Conservation (phyloP, 2,329 filamentous ascomycete species). For the Fusarium sp. region DNA sequence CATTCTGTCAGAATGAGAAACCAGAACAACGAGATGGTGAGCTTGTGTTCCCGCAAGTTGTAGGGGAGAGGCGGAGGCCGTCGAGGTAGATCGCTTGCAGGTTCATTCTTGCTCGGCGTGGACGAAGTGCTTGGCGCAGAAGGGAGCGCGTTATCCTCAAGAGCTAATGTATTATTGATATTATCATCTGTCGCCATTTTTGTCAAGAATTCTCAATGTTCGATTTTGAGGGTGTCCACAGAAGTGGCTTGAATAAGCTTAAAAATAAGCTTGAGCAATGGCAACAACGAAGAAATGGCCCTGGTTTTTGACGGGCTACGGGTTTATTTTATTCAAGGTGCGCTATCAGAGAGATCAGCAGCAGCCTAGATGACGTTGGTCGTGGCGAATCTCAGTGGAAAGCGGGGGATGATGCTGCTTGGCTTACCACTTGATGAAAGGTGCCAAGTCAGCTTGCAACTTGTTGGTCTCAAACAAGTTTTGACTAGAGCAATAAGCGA, state of each 20-base stretch:
- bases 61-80: conserved; percentile 33
- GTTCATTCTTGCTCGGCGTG: conserved; percentile 6
- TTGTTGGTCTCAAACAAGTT: neutral
- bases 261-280: conserved; percentile 23
- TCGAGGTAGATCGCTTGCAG: neutral
- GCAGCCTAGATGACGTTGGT: neutral
- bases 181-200: neutral
- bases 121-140: conserved; percentile 13
- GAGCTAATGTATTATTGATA: neutral
- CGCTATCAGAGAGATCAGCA: neutral
- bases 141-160: neutral
- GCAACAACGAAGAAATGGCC: neutral
- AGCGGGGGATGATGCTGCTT: neutral
- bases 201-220: neutral
- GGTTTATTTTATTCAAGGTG: neutral
- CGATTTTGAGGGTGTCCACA: neutral
- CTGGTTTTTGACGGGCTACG: neutral
- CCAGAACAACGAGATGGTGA: conserved; percentile 37
- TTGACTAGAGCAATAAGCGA: neutral
- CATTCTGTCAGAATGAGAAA: conserved; percentile 39
- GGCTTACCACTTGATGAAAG: neutral
- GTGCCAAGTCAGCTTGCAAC: neutral
- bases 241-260: conserved; percentile 19
- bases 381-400: neutral
- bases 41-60: conserved; percentile 40